Base-by-base conservation (phyloP, 1,284 basidiomycete genomes). In the Malassezia nana region DNA sequence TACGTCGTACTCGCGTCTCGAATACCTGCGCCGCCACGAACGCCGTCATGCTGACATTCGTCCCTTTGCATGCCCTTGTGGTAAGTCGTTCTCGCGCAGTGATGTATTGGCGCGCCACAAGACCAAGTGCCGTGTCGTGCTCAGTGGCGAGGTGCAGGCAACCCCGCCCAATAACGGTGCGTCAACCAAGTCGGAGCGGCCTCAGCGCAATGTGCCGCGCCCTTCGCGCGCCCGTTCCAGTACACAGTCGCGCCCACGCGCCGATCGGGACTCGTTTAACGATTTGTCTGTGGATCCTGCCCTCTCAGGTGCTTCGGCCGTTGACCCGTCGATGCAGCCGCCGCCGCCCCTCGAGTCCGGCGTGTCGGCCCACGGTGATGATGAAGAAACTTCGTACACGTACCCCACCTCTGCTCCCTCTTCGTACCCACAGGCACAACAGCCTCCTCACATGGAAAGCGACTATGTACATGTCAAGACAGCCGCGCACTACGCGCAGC, bases 71-170 rank as follows among this genome's bases (percentile, higher is more conserved):
- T 72, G 70, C 51, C 65, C 69, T 16, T 73, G 70, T 43, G 69
- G 69, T 13, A 73, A 73, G 50, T 65, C 69, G 30, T 73, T 73
- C 53, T 70, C 69, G 6, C 54, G 69, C 43, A 70, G 70, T 47
- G 70, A 73, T 33, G 70, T 73, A 0, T 57, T 73, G 4, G 66
- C 65, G 16, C 65, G 70, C 15, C 70, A 73, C 60, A 71, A 65
- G 57, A 60, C 64, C 24, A 69, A 73, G 46, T 73, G 70, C 45
- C 62, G 63, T 9, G 62, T 65, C 22, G 61, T 67, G 24, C 56
- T 69, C 44, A 53, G 57, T 5, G 65, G 44, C 18, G 62, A 65
- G 12, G 55, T 45, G 44, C 58, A 59, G 28, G 56, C 52, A 43
- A 48, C 58, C 9, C 52, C 51, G 18, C 22, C 40, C 24, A 57